A percentile compares a stretch with the other conserved stretches of the same genome.
phyloP scores from a whole-genome alignment of 108 stramenopile genomes.

The Bacterosira constricta region DNA sequence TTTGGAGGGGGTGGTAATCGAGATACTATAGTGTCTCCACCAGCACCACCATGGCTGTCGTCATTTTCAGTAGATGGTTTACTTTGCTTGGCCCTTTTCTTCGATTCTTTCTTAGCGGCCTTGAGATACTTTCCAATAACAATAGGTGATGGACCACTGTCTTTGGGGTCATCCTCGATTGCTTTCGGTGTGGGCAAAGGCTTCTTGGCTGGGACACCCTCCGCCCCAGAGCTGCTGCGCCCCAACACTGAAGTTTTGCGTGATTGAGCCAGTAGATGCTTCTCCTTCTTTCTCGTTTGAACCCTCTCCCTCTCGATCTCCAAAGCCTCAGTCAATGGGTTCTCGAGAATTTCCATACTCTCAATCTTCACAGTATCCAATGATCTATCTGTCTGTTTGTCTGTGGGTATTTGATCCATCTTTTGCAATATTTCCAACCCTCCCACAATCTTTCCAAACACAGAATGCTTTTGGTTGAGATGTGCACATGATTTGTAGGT shows the following conservation, averaged over 20 bases:
- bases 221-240: background rate
- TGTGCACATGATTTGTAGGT: slow-evolving; percentile 88
- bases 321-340: slow-evolving; percentile 76
- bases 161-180: background rate
- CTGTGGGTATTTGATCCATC: slow-evolving; percentile 72
- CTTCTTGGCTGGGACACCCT: background rate
- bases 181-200: background rate
- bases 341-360: slow-evolving; percentile 58
- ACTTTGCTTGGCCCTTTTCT: slow-evolving; percentile 14
- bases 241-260: slow-evolving; percentile 22
- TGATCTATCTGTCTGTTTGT: slow-evolving; percentile 77
- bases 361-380: slow-evolving; percentile 60
- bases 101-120: slow-evolving; percentile 6
- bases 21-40: slow-evolving; percentile 4
- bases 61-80: background rate
- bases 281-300: slow-evolving; percentile 42
- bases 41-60: slow-evolving; percentile 3
- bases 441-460: slow-evolving; percentile 93
- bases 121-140: slow-evolving; percentile 55
- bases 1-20: slow-evolving; percentile 56
- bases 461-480: slow-evolving; percentile 95
- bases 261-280: slow-evolving; percentile 9
- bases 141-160: slow-evolving; percentile 9
- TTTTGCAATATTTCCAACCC: slow-evolving; percentile 73
- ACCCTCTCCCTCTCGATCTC: slow-evolving; percentile 64